Percentiles rank a stretch among this genome's conserved stretches.
These are phyloP conservation scores for Emmonsiellopsis sp. DNA, from an alignment of 2,329 filamentous ascomycete genomes.

Conservation along the genomic window DNA sequence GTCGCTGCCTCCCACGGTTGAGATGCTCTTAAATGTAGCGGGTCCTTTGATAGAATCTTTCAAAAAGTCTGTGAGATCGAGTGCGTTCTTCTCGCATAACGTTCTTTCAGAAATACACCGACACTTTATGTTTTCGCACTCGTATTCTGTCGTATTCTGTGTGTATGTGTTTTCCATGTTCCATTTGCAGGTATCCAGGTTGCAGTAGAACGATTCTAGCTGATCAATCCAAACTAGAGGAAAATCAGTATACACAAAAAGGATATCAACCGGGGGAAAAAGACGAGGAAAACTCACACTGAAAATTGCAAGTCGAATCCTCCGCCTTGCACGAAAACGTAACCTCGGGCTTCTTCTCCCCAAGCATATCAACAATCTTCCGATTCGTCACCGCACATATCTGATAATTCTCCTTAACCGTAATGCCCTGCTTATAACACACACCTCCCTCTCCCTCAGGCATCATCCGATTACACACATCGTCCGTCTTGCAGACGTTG, in stretches of 20 bases:
- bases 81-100: conserved; percentile 82
- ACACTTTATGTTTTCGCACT: conserved; percentile 76
- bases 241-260: conserved; percentile 17
- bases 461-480: conserved; percentile 82
- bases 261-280: background rate
- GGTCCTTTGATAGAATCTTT: conserved; percentile 75
- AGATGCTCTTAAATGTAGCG: conserved; percentile 66
- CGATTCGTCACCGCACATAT: conserved; percentile 96
- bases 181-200: conserved; percentile 70
- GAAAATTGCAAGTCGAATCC: conserved; percentile 76
- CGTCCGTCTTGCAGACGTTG: conserved; percentile 79
- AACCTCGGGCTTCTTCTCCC: conserved; percentile 77
- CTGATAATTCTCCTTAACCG: conserved; percentile 91
- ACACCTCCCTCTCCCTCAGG: conserved; percentile 71
- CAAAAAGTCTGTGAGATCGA: conserved; percentile 87
- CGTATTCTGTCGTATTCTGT: conserved; percentile 74
- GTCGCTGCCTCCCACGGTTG: conserved; percentile 46
- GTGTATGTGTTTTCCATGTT: conserved; percentile 56
- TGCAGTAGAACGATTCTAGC: conserved; percentile 92
- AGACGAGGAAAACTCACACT: conserved; percentile 52
- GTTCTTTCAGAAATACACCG: conserved; percentile 83
- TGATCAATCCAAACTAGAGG: conserved; percentile 81
- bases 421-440: conserved; percentile 83
- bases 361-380: conserved; percentile 81
- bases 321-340: conserved; percentile 84